phyloP scores from a whole-genome alignment of 345 rosid species.

The Corymbia maculata region DNA sequence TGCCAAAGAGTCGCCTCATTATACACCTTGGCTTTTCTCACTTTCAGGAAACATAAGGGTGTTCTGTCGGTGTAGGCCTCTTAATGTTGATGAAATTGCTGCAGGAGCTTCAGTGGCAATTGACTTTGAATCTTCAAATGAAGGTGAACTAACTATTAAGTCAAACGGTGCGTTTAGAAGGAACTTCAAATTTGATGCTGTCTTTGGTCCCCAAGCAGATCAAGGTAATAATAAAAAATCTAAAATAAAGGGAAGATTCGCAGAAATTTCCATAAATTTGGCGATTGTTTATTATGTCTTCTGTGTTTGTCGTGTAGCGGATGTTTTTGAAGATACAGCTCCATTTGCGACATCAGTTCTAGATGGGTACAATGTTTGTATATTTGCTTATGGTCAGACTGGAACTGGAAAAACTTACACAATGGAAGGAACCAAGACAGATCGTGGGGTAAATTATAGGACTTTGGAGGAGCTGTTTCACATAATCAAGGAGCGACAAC shows the following conservation, averaged over 20 bases:
- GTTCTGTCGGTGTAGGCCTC: conserved; percentile 90
- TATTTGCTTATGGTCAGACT: conserved; percentile 96
- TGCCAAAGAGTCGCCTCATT: neutral
- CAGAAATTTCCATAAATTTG: neutral
- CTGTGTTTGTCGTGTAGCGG: conserved; percentile 34
- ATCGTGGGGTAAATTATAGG: conserved; percentile 93
- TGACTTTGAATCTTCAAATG: conserved; percentile 76
- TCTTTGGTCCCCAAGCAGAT: conserved; percentile 76
- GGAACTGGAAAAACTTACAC: conserved; percentile 94
- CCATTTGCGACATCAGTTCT: conserved; percentile 82
- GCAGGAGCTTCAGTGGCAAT: conserved; percentile 53
- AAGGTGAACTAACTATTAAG: conserved; percentile 67
- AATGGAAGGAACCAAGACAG: conserved; percentile 83
- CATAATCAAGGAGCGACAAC: conserved; percentile 52
- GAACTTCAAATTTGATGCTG: conserved; percentile 82
- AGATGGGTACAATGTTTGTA: conserved; percentile 95
- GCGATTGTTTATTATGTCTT: neutral
- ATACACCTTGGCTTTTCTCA: neutral
- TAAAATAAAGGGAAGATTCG: neutral
- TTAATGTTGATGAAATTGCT: conserved; percentile 58
- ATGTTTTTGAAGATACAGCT: conserved; percentile 84
- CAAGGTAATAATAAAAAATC: conserved; percentile 56
- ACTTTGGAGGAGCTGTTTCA: conserved; percentile 73
- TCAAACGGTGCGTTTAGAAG: conserved; percentile 75
- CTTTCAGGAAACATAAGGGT: conserved; percentile 92